Percentiles rank a stretch among this genome's conserved stretches.
Conservation (phyloP, 169 alveolate genomes). For the Neospora caninum region DNA sequence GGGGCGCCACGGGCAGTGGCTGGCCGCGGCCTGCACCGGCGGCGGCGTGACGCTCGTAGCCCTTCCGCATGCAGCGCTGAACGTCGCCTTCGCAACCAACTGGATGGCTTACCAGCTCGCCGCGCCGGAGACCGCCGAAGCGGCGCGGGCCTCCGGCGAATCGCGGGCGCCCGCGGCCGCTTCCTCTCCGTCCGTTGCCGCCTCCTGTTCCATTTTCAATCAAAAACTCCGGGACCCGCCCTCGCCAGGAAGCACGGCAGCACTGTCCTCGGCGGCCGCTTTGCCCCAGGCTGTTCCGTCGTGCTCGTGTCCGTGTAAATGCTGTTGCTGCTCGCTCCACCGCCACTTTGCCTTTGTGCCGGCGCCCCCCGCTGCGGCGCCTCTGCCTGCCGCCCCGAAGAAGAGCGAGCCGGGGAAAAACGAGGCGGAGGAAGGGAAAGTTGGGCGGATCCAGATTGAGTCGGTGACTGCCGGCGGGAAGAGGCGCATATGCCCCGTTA, state of each 20-base stretch:
- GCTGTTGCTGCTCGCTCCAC: conserved; percentile 30
- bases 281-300: not conserved
- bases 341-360: conserved; percentile 34
- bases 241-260: not conserved
- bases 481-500: conserved; percentile 22
- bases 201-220: not conserved
- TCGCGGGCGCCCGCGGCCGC: not conserved
- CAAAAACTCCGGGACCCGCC: conserved; percentile 3
- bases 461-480: conserved; percentile 19
- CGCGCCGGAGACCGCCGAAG: not conserved
- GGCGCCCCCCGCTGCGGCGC: not conserved
- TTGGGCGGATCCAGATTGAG: not conserved
- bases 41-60: conserved; percentile 31
- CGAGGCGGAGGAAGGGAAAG: not conserved
- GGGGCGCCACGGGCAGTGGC: conserved; percentile 48
- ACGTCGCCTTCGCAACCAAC: not conserved
- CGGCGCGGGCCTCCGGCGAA: not conserved
- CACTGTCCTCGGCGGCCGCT: conserved; percentile 5
- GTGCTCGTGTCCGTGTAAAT: not conserved
- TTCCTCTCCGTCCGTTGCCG: not conserved
- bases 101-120: conserved; percentile 14
- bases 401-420: not conserved
- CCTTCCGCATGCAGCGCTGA: conserved; percentile 14
- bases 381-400: not conserved
- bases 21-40: conserved; percentile 40